A percentile compares a stretch with the other conserved stretches of the same genome.
Conservation (phyloP, 768 basidiomycete genomes). For the Tylopilus intermedius region DNA sequence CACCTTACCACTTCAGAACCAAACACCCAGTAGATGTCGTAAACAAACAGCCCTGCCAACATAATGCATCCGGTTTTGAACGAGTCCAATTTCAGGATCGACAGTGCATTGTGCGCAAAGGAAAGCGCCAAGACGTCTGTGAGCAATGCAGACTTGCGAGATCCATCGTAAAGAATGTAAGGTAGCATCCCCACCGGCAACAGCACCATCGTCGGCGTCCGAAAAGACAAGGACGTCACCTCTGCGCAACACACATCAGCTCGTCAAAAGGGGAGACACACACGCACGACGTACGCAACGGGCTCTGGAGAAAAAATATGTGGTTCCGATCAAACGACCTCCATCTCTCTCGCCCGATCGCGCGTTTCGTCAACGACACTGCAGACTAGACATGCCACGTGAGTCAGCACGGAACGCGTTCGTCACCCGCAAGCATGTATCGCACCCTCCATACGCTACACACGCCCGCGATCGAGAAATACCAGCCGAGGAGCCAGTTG, state of each 20-base stretch:
- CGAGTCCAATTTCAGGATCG: slow-evolving; percentile 79
- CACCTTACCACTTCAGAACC: slow-evolving; percentile 73
- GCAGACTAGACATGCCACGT: slow-evolving; percentile 36
- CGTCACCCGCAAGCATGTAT: neutral
- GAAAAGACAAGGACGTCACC: slow-evolving; percentile 39
- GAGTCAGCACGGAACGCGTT: neutral
- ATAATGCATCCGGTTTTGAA: slow-evolving; percentile 84
- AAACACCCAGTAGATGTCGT: slow-evolving; percentile 96
- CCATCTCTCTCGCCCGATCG: slow-evolving; percentile 53
- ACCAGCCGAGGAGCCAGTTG: slow-evolving; percentile 74
- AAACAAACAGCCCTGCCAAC: slow-evolving; percentile 80
- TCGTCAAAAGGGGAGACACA: neutral
- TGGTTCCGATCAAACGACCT: slow-evolving; percentile 47
- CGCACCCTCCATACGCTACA: slow-evolving; percentile 63
- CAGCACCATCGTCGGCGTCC: slow-evolving; percentile 54
- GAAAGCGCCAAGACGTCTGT: slow-evolving; percentile 74
- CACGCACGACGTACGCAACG: slow-evolving; percentile 35
- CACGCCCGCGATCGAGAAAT: slow-evolving; percentile 62
- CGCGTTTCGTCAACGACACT: slow-evolving; percentile 45
- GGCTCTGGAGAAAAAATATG: slow-evolving; percentile 42
- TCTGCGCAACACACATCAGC: slow-evolving; percentile 27
- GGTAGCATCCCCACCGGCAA: slow-evolving; percentile 60
- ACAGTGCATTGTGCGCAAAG: slow-evolving; percentile 75
- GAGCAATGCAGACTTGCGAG: slow-evolving; percentile 61
- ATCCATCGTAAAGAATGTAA: slow-evolving; percentile 55